These are phyloP conservation scores for Jackrogersella minutella DNA, from an alignment of 495 filamentous ascomycete species.

Conservation along the genomic window DNA sequence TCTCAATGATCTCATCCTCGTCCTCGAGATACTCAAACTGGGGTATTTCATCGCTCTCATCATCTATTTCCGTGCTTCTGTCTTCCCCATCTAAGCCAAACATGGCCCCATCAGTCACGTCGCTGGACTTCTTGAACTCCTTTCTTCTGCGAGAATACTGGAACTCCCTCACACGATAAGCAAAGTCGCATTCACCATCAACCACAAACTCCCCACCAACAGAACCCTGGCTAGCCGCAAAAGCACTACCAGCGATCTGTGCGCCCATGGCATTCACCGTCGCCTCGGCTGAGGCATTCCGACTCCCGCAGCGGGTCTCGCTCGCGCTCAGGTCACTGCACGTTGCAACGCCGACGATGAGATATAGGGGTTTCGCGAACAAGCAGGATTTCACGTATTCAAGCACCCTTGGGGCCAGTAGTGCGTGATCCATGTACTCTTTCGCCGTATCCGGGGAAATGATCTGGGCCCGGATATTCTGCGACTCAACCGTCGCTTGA, in stretches of 20 bases:
- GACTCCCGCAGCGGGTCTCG: neutral
- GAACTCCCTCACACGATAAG: constrained; percentile 7
- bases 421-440: neutral
- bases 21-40: constrained; percentile 6
- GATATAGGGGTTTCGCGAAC: constrained; percentile 3
- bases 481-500: neutral
- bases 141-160: constrained; percentile 1
- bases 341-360: constrained; percentile 7
- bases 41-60: neutral
- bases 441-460: constrained; percentile 1
- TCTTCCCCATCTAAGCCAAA: neutral
- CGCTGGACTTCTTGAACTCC: neutral
- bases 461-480: neutral
- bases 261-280: neutral
- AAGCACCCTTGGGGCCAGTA: neutral
- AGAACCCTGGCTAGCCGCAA: neutral
- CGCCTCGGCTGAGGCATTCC: neutral
- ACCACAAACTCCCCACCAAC: neutral
- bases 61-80: neutral
- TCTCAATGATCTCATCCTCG: constrained; percentile 1
- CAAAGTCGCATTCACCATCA: constrained; percentile 3
- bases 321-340: neutral
- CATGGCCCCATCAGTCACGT: constrained; percentile 7
- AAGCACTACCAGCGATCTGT: neutral
- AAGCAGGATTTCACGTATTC: neutral